A percentile compares a stretch with the other conserved stretches of the same genome.
phyloP scores from a whole-genome alignment of 257 asterid species.

The Lycium barbarum region DNA sequence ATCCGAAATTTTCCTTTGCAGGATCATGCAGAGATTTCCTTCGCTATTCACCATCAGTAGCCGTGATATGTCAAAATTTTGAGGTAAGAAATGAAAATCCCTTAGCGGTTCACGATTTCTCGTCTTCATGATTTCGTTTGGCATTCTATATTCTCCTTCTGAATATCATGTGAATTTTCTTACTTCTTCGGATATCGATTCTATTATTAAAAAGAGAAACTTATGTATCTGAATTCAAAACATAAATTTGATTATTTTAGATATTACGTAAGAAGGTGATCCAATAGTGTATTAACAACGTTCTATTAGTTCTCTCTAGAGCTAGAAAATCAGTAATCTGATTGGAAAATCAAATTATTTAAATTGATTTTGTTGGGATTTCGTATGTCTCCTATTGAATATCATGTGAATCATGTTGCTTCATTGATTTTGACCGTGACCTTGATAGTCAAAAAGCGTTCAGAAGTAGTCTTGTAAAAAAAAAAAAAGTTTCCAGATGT shows the following conservation, averaged over 20 bases:
- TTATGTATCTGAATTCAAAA: background rate
- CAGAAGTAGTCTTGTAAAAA: background rate
- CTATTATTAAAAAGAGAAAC: no score
- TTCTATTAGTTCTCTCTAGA: background rate
- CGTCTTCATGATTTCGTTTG: no score
- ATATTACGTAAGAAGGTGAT: background rate
- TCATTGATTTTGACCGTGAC: background rate
- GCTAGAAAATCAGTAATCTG: background rate
- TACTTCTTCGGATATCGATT: no score
- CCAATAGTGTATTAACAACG: background rate
- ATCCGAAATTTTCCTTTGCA: background rate
- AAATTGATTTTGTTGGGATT: background rate
- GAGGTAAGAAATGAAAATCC: constrained; percentile 14
- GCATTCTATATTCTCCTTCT: no score
- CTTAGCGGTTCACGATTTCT: background rate
- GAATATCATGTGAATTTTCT: no score
- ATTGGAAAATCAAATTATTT: background rate
- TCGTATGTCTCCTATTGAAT: background rate
- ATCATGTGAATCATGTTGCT: background rate
- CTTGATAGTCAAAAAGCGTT: background rate
- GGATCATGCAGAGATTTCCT: background rate
- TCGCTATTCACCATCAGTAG: background rate
- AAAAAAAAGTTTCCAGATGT: background rate
- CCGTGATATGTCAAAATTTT: background rate
- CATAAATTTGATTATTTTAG: background rate